Evolutionary conservation across 441 rosid species (phyloP), one percentile per base, ranked within the genome.

Genomic region (Gossypium gossypioides): DNA sequence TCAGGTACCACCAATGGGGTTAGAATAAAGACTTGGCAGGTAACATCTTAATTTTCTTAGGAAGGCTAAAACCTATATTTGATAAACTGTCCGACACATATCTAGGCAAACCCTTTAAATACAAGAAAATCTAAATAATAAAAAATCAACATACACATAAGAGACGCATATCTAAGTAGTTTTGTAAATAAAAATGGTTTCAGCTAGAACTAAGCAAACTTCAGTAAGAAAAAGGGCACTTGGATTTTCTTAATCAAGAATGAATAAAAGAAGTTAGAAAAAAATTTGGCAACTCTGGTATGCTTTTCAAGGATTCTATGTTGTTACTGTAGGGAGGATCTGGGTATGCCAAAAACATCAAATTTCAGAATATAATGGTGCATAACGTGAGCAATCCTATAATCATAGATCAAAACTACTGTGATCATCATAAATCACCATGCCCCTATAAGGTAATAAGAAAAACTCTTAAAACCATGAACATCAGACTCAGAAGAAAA

Each of bases 1-100:
- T 78, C 90, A 60, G 97, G 92, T 81, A 89, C 97, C 74, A 82
- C 87, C 3, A 94, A 94, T 65, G 99, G 97, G 15, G 90, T 88
- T 0, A 86, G 99, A 79, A 94, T 94, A 68, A 94, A 94, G 82
- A 94, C 97, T 57, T 94, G 99, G 99, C 99, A 94, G 97, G 99
- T 94, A 81, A 52, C n/a, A 13, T 25, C 40, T 25, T 58, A 60
- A 60, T 60, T 29, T 59, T 27, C 29, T 56, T 24, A 2, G 29
- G 24, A 63, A 22, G 22, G 18, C 63, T 18, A 54, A 54, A 54
- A 54, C 25, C 27, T 19, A 54, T 21, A 54, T 54, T 51, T 19
- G 18, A 51, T 16, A 51, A 15, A 19, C 22, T 51, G 18, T 12
- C 15, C 13, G 5, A 10, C 51, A 2, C 51, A 46, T 46, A 15